These are phyloP conservation scores for Yarrowia osloensis DNA, from an alignment of 805 yeast species.

Conservation along the genomic window DNA sequence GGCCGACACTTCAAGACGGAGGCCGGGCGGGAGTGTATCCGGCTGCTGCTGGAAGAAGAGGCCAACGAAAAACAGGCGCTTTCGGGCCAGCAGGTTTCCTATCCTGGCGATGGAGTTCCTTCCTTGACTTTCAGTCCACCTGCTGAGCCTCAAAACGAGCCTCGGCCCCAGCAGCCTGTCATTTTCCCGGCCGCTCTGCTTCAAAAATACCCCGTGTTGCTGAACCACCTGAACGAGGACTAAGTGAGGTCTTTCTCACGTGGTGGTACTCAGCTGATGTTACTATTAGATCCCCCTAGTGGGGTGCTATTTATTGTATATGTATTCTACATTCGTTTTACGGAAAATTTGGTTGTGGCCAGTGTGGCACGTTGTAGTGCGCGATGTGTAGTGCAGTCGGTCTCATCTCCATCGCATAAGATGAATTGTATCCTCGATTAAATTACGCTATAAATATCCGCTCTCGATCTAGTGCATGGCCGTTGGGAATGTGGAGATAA, in stretches of 20 bases:
- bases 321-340: slow-evolving; percentile 23
- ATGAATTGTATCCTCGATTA: neutral
- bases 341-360: too few species aligned
- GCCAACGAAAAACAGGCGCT: slow-evolving; percentile 27
- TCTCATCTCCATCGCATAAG: neutral
- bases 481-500: slow-evolving; percentile 10
- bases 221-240: slow-evolving; percentile 29
- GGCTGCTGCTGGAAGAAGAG: slow-evolving; percentile 64
- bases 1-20: slow-evolving; percentile 76
- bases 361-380: too few species aligned
- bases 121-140: slow-evolving; percentile 35
- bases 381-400: too few species aligned
- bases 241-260: neutral
- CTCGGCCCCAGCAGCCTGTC: slow-evolving; percentile 9
- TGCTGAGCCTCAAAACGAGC: slow-evolving; percentile 12
- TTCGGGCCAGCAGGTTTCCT: neutral
- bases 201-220: slow-evolving; percentile 37
- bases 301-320: slow-evolving; percentile 24
- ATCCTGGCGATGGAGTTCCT: slow-evolving; percentile 33
- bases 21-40: slow-evolving; percentile 68
- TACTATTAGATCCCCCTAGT: slow-evolving; percentile 21
- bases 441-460: neutral
- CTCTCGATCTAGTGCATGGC: neutral
- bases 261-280: neutral
- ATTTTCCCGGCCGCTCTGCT: slow-evolving; percentile 35